These are phyloP conservation scores for Aspergillus sp. DNA, from an alignment of 2,329 filamentous ascomycete species.

Conservation along the genomic window DNA sequence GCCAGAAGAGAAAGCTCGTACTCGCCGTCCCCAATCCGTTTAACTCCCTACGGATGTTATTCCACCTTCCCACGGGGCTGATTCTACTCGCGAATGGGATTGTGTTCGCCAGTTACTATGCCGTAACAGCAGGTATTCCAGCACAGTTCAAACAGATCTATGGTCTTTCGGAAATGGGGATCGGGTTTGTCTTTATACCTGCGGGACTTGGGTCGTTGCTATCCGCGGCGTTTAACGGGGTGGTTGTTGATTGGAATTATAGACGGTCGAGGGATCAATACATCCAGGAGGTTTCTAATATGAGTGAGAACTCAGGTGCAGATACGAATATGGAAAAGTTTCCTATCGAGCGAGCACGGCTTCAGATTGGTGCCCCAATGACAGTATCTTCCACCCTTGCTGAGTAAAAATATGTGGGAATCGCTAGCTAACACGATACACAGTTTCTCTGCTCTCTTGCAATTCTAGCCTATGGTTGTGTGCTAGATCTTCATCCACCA, in stretches of 20 bases:
- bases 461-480: conserved; percentile 39
- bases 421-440: not conserved
- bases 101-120: conserved; percentile 43
- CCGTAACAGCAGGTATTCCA: conserved; percentile 41
- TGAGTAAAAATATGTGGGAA: no score
- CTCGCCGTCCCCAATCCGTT: conserved; percentile 39
- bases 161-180: conserved; percentile 40
- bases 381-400: conserved; percentile 18
- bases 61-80: conserved; percentile 37
- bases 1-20: not conserved
- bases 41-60: conserved; percentile 33
- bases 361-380: conserved; percentile 42
- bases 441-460: conserved; percentile 13
- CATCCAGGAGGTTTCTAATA: not conserved
- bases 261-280: conserved; percentile 28
- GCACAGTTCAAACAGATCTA: conserved; percentile 39
- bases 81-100: conserved; percentile 40
- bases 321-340: conserved; percentile 24
- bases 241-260: conserved; percentile 48
- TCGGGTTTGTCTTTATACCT: conserved; percentile 46
- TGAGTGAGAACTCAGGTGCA: not conserved
- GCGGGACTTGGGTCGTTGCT: conserved; percentile 42
- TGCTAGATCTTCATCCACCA: conserved; percentile 35
- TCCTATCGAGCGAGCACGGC: conserved; percentile 44
- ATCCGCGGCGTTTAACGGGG: conserved; percentile 40